These are phyloP conservation scores for Xylariaceae sp. DNA, from an alignment of 2,329 filamentous ascomycete species.

Conservation along the genomic window DNA sequence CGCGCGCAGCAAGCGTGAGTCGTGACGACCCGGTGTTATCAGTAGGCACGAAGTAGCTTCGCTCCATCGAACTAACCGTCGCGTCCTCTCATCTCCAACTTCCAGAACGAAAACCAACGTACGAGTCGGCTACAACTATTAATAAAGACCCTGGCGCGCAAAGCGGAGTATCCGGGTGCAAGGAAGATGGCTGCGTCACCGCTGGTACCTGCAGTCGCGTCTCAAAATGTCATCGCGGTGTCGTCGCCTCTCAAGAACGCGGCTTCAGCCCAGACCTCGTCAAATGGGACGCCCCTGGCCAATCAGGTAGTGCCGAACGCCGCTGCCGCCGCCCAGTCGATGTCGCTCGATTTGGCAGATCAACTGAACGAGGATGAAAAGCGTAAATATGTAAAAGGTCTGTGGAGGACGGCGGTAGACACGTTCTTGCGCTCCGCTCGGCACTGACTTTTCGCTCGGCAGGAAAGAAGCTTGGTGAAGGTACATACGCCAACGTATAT, in stretches of 20 bases:
- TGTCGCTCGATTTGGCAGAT: conserved; percentile 60
- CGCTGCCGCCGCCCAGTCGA: conserved; percentile 29
- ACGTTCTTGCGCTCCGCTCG: not conserved
- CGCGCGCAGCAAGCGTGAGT: no score
- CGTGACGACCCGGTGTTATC: no score
- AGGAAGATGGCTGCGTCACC: conserved; percentile 34
- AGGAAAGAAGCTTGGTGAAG: conserved; percentile 90
- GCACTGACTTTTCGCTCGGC: conserved; percentile 15
- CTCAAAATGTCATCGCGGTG: conserved; percentile 32
- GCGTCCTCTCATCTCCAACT: not conserved
- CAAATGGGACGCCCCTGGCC: conserved; percentile 44
- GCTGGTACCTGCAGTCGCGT: conserved; percentile 29
- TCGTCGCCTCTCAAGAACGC: conserved; percentile 45
- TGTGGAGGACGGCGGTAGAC: conserved; percentile 7
- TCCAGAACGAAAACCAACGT: not conserved
- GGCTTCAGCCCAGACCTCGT: conserved; percentile 39
- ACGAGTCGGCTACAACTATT: not conserved
- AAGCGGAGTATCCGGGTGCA: not conserved
- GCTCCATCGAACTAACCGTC: not conserved
- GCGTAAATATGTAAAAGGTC: conserved; percentile 85
- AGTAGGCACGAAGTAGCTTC: no score
- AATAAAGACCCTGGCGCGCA: not conserved
- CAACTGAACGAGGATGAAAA: conserved; percentile 79
- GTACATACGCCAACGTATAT: conserved; percentile 95
- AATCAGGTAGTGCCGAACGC: conserved; percentile 27